Percentiles rank a stretch among this genome's conserved stretches.
Evolutionary conservation across 495 filamentous ascomycete genomes (phyloP).

Genomic region (Lophiostoma macrostomum): DNA sequence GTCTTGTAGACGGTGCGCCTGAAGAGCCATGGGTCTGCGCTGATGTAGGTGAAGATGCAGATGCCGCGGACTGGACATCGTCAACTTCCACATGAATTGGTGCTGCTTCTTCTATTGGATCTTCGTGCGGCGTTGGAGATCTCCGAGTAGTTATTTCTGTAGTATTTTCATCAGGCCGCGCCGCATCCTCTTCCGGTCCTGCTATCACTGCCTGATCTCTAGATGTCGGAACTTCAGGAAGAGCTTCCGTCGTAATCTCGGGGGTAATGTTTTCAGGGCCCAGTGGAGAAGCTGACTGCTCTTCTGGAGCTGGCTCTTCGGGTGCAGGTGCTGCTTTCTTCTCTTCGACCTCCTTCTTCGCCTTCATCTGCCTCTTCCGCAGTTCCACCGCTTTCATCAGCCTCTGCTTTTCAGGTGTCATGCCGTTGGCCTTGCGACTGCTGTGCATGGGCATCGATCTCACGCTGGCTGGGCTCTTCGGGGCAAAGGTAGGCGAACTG

Average conservation of each 20-base stretch:
- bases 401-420: slow-evolving; percentile 85
- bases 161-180: too few relatives aligned
- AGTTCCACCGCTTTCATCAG: slow-evolving; percentile 92
- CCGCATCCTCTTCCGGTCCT: too few relatives aligned
- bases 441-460: slow-evolving; percentile 45
- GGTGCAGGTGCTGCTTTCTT: background rate
- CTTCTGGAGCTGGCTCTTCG: background rate
- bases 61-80: slow-evolving; percentile 29
- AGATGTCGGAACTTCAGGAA: too few relatives aligned
- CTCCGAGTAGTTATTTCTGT: background rate
- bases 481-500: slow-evolving; percentile 53
- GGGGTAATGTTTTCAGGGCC: too few relatives aligned
- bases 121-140: background rate
- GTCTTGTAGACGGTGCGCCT: slow-evolving; percentile 29
- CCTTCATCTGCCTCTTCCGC: slow-evolving; percentile 64
- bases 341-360: slow-evolving; percentile 22
- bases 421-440: slow-evolving; percentile 50
- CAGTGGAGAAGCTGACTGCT: too few relatives aligned
- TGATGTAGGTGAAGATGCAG: slow-evolving; percentile 31
- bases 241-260: background rate
- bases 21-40: slow-evolving; percentile 32
- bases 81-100: slow-evolving; percentile 16
- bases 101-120: slow-evolving; percentile 19
- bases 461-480: slow-evolving; percentile 52
- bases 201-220: too few relatives aligned